These are phyloP conservation scores for Sporothrix brunneoviolacea DNA, from an alignment of 2,329 filamentous ascomycete species.

Conservation along the genomic window DNA sequence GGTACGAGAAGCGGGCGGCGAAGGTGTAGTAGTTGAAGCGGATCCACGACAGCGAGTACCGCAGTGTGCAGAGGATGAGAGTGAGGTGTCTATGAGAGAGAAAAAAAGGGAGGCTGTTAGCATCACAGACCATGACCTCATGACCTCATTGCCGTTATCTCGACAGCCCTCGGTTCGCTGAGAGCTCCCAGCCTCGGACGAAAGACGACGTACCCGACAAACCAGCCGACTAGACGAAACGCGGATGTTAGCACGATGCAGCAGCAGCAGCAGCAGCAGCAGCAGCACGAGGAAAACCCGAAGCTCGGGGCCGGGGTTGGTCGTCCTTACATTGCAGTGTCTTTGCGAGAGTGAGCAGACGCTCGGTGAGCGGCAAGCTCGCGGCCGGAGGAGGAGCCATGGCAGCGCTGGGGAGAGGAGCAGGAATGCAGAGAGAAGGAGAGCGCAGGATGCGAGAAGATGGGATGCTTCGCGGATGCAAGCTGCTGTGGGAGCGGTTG, in stretches of 20 bases:
- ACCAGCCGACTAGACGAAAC: conserved; percentile 61
- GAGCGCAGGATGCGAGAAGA: background rate
- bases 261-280: too few species aligned
- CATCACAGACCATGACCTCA: too few species aligned
- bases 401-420: background rate
- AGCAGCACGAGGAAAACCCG: too few species aligned
- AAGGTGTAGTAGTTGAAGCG: conserved; percentile 78
- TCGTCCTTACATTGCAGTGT: conserved; percentile 78
- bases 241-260: conserved; percentile 15
- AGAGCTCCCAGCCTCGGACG: background rate
- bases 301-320: background rate
- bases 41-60: conserved; percentile 80
- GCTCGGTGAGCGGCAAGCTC: conserved; percentile 63
- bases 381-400: conserved; percentile 72
- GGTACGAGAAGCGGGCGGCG: conserved; percentile 79
- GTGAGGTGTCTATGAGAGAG: conserved; percentile 64
- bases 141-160: too few species aligned
- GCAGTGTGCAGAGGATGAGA: conserved; percentile 72
- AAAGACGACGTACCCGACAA: conserved; percentile 60
- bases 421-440: too few species aligned
- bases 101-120: background rate
- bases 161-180: too few species aligned
- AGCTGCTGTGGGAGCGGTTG: background rate
- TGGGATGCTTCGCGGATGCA: background rate
- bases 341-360: conserved; percentile 71